These are phyloP conservation scores for Xylogone sp. DNA, from an alignment of 2,329 filamentous ascomycete genomes.

Conservation along the genomic window DNA sequence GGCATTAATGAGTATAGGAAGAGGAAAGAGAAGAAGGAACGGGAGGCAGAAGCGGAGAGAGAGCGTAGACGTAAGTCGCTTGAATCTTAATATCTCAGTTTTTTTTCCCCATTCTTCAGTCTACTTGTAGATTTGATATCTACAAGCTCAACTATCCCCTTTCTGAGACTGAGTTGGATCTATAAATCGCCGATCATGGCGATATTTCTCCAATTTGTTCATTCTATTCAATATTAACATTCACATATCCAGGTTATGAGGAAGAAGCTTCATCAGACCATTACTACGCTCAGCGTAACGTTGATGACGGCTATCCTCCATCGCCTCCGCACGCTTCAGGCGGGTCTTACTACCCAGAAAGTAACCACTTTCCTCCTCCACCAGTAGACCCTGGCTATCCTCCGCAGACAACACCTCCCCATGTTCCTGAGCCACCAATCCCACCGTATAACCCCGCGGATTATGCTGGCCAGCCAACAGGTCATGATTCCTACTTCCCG, in stretches of 20 bases:
- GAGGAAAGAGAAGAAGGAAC: constrained; percentile 33
- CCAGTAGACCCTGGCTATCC: constrained; percentile 5
- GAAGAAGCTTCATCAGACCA: constrained; percentile 25
- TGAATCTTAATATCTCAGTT: no score
- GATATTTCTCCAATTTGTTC: no score
- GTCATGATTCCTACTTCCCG: constrained; percentile 17
- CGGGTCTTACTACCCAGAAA: constrained; percentile 26
- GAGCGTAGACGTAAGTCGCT: constrained; percentile 5
- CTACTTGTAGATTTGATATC: no score
- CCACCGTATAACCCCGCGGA: constrained; percentile 28
- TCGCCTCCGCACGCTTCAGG: constrained; percentile 30
- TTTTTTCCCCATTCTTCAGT: no score
- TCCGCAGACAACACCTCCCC: constrained; percentile 14
- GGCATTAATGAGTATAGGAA: constrained; percentile 59
- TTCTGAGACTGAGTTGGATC: no score
- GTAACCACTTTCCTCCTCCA: constrained; percentile 20
- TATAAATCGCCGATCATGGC: no score
- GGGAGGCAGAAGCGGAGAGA: constrained; percentile 24
- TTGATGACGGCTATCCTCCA: constrained; percentile 27
- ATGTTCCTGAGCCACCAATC: constrained; percentile 19
- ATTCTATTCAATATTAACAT: no score
- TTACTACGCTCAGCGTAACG: constrained; percentile 22
- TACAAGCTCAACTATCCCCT: no score
- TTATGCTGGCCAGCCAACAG: constrained; percentile 18
- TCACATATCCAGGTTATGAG: constrained; percentile 19